phyloP scores from a whole-genome alignment of 2,329 filamentous ascomycete genomes.

The Phialophora expanda region DNA sequence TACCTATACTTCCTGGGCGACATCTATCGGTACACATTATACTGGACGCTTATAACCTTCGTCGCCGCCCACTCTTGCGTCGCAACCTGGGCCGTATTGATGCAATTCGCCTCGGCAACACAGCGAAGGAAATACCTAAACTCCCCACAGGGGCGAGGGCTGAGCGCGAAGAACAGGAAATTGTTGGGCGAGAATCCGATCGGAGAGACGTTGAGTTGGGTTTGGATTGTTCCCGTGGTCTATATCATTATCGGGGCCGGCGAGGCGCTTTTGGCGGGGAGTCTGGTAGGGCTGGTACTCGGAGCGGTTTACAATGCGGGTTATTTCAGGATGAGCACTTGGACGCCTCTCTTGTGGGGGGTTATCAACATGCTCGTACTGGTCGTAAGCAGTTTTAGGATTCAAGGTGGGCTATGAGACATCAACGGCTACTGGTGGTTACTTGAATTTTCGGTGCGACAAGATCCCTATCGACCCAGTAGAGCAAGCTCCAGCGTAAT shows the following conservation, averaged over 20 bases:
- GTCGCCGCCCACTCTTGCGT: slow-evolving; percentile 75
- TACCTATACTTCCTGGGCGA: slow-evolving; percentile 77
- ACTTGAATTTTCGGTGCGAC: not conserved
- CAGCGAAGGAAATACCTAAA: slow-evolving; percentile 31
- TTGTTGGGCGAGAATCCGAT: slow-evolving; percentile 37
- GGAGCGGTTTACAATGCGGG: slow-evolving; percentile 81
- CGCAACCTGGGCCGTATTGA: slow-evolving; percentile 71
- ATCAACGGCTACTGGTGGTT: not conserved
- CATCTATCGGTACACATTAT: slow-evolving; percentile 84
- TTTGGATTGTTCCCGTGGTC: slow-evolving; percentile 74
- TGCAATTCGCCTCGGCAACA: slow-evolving; percentile 56
- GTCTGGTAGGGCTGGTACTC: slow-evolving; percentile 76
- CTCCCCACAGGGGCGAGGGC: slow-evolving; percentile 23
- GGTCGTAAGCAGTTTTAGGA: slow-evolving; percentile 88
- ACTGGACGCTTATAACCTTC: slow-evolving; percentile 84
- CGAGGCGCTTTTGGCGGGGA: slow-evolving; percentile 80
- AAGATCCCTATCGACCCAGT: not conserved
- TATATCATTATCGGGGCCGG: slow-evolving; percentile 74
- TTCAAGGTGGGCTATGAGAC: slow-evolving; percentile 82
- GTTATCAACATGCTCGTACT: slow-evolving; percentile 81
- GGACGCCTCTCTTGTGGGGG: slow-evolving; percentile 89
- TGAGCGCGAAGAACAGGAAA: slow-evolving; percentile 37
- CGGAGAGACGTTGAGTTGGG: slow-evolving; percentile 40
- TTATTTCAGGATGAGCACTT: slow-evolving; percentile 89
- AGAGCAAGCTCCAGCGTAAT: not conserved